phyloP scores from a whole-genome alignment of 129 eudicot species.

The Daucus carota region DNA sequence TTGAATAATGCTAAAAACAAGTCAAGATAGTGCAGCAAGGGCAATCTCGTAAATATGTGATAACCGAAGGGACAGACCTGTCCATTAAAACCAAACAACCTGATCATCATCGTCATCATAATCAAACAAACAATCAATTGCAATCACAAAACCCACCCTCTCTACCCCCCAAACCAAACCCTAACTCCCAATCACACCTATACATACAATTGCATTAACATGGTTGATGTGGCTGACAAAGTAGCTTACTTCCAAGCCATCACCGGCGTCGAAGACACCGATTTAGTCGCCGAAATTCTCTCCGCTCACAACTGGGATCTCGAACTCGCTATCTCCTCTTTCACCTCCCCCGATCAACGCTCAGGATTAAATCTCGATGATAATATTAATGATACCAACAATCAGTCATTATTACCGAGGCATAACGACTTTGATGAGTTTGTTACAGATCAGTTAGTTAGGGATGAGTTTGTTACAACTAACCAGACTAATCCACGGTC shows the following conservation, averaged over 20 bases:
- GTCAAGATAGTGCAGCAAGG: background rate
- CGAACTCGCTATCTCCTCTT: slow-evolving; percentile 62
- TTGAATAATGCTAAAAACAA: too few relatives aligned
- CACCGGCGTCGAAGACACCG: slow-evolving; percentile 77
- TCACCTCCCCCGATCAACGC: slow-evolving; percentile 34
- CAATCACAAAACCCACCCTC: background rate
- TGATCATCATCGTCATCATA: background rate
- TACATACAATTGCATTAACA: background rate
- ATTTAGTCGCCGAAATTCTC: slow-evolving; percentile 85
- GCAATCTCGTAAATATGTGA: background rate
- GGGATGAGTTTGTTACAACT: too few relatives aligned
- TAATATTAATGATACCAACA: background rate
- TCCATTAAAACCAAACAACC: background rate
- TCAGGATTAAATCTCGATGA: background rate
- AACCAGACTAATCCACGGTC: slow-evolving; percentile 9
- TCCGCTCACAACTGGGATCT: slow-evolving; percentile 91
- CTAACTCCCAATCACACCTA: background rate
- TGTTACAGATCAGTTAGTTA: too few relatives aligned
- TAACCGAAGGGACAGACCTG: background rate
- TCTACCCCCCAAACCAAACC: background rate
- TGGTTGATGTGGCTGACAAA: slow-evolving; percentile 65
- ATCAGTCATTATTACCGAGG: too few relatives aligned
- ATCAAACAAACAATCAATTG: background rate
- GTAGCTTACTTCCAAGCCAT: slow-evolving; percentile 83
- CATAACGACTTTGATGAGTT: too few relatives aligned